Conservation (phyloP, 1,284 basidiomycete species). For the Amylostereum areolatum region DNA sequence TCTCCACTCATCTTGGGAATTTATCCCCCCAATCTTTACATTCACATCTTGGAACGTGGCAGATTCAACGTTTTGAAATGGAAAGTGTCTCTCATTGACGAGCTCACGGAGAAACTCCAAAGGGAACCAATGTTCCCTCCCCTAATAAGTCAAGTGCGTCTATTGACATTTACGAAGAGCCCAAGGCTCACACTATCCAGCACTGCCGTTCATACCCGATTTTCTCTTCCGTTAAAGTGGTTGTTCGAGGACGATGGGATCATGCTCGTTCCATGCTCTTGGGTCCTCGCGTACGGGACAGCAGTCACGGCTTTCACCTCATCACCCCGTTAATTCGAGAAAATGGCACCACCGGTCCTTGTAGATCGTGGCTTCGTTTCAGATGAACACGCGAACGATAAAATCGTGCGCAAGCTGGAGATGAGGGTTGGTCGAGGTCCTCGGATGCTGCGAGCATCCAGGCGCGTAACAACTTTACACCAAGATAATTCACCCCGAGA, state of each 20-base stretch:
- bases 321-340: slow-evolving; percentile 79
- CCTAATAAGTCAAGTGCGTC: slow-evolving; percentile 85
- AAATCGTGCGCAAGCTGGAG: too few species aligned
- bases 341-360: slow-evolving; percentile 71
- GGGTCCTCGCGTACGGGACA: slow-evolving; percentile 83
- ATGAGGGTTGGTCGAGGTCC: slow-evolving; percentile 58
- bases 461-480: slow-evolving; percentile 75
- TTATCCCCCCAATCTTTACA: slow-evolving; percentile 88
- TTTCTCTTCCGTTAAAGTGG: slow-evolving; percentile 84
- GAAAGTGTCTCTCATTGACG: slow-evolving; percentile 93
- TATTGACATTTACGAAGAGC: too few species aligned
- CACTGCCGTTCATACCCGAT: slow-evolving; percentile 71
- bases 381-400: slow-evolving; percentile 39
- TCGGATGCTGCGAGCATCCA: slow-evolving; percentile 78
- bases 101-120: slow-evolving; percentile 87
- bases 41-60: slow-evolving; percentile 95
- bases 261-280: slow-evolving; percentile 75
- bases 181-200: slow-evolving; percentile 20
- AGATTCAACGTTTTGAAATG: slow-evolving; percentile 87
- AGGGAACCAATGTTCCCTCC: slow-evolving; percentile 77
- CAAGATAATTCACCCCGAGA: slow-evolving; percentile 79
- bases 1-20: slow-evolving; percentile 75
- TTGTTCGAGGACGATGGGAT: slow-evolving; percentile 74
- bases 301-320: slow-evolving; percentile 82
- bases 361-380: slow-evolving; percentile 92